These are phyloP conservation scores for Phylloporus sp. DNA, from an alignment of 1,284 basidiomycete genomes.

Conservation along the genomic window DNA sequence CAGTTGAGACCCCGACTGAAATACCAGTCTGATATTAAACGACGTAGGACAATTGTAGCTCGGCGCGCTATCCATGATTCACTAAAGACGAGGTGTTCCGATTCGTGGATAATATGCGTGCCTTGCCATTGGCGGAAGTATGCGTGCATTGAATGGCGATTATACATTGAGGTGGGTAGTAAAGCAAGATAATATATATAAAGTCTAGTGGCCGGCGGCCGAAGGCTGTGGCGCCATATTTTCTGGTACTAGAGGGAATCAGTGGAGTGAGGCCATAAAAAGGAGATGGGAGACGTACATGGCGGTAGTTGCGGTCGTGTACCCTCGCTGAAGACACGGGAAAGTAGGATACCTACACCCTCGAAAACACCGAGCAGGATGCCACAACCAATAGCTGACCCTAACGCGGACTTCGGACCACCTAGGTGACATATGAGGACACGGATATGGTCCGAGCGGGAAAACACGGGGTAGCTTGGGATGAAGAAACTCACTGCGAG, in stretches of 20 bases:
- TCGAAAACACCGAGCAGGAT: slow-evolving; percentile 97
- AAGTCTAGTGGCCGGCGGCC: slow-evolving; percentile 31
- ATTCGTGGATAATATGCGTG: slow-evolving; percentile 13
- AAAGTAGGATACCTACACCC: slow-evolving; percentile 89
- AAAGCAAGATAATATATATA: slow-evolving; percentile 34
- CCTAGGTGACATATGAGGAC: slow-evolving; percentile 50
- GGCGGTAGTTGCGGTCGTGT: slow-evolving; percentile 70
- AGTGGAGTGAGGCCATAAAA: neutral
- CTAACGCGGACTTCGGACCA: slow-evolving; percentile 89
- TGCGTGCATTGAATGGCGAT: slow-evolving; percentile 43
- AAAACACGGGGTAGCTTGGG: neutral
- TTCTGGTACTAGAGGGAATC: slow-evolving; percentile 31
- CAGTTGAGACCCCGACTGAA: slow-evolving; percentile 18
- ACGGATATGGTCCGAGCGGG: neutral
- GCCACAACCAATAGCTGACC: slow-evolving; percentile 94
- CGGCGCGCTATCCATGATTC: too few species aligned
- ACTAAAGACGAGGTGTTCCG: neutral
- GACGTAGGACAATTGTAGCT: too few species aligned
- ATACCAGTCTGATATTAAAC: slow-evolving; percentile 20
- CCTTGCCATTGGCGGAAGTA: slow-evolving; percentile 31
- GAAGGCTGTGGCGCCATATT: slow-evolving; percentile 34
- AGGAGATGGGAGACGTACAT: slow-evolving; percentile 20
- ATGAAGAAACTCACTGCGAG: slow-evolving; percentile 75
- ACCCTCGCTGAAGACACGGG: slow-evolving; percentile 82
- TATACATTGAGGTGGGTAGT: slow-evolving; percentile 43